phyloP scores from a whole-genome alignment of 441 rosid species.

The Erodium chrysanthum region DNA sequence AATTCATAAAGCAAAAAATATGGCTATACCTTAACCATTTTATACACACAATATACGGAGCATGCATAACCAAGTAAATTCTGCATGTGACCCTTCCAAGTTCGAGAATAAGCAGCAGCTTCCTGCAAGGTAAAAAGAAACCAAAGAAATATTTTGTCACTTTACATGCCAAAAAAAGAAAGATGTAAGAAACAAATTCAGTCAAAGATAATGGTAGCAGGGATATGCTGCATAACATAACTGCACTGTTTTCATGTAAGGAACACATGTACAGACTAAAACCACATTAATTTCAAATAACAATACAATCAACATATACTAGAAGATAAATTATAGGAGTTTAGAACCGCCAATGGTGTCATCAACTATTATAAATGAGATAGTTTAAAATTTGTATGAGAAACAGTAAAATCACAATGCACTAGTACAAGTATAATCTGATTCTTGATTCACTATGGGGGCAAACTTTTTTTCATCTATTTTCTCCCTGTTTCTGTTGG shows the following conservation, averaged over 20 bases:
- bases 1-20: neutral
- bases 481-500: neutral
- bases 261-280: neutral
- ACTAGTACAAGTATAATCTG: neutral
- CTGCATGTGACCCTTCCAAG: conserved; percentile 98
- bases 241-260: neutral
- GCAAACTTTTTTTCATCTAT: neutral
- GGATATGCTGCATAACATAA: neutral
- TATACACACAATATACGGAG: conserved; percentile 90
- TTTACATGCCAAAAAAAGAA: neutral
- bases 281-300: neutral
- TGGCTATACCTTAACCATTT: conserved; percentile 80
- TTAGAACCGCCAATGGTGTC: neutral
- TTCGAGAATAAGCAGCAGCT: conserved; percentile 96
- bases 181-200: neutral
- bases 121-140: conserved; percentile 43
- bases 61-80: conserved; percentile 94
- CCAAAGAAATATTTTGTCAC: neutral
- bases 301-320: neutral
- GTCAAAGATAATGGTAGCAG: conserved; percentile 1
- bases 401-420: neutral
- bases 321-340: no score
- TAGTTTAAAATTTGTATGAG: neutral
- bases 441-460: neutral
- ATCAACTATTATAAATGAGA: neutral